Conservation (phyloP, 2,329 filamentous ascomycete species). For the Colletotrichum zoysiae region DNA sequence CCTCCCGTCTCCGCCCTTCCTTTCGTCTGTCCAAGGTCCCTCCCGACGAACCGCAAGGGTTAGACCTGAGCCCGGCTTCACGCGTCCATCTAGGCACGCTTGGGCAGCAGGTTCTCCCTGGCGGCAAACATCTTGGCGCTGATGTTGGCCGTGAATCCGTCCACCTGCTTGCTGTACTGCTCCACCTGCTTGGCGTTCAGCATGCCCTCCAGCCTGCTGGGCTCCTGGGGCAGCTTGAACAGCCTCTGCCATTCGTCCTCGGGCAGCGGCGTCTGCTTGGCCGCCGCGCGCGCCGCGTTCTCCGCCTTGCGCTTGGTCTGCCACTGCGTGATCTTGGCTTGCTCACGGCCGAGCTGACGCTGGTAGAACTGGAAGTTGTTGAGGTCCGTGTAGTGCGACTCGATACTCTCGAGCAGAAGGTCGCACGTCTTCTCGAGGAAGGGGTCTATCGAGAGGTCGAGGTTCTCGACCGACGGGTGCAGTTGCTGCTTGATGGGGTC, state of each 20-base stretch:
- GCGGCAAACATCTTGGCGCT: slow-evolving; percentile 99
- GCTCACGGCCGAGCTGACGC: slow-evolving; percentile 91
- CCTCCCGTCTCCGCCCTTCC: background rate
- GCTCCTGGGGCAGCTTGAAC: slow-evolving; percentile 97
- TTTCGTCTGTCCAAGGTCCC: slow-evolving; percentile 8
- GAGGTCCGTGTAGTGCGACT: slow-evolving; percentile 97
- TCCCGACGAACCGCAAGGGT: slow-evolving; percentile 3
- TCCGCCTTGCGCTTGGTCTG: slow-evolving; percentile 96
- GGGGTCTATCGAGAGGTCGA: slow-evolving; percentile 95
- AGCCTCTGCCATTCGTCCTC: slow-evolving; percentile 99
- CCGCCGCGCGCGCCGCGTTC: slow-evolving; percentile 85
- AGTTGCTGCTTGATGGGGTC: slow-evolving; percentile 75
- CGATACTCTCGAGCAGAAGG: slow-evolving; percentile 94
- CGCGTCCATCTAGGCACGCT: slow-evolving; percentile 51
- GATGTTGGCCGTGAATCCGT: slow-evolving; percentile 92
- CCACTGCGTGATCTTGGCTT: slow-evolving; percentile 96
- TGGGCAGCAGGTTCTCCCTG: slow-evolving; percentile 75
- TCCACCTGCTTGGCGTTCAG: slow-evolving; percentile 96
- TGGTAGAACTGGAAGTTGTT: slow-evolving; percentile 99
- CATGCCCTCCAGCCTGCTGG: slow-evolving; percentile 92
- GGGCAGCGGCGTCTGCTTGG: slow-evolving; percentile 89
- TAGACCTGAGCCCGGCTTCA: slow-evolving; percentile 12
- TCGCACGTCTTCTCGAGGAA: slow-evolving; percentile 99
- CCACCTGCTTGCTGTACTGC: slow-evolving; percentile 97
- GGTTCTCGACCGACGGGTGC: slow-evolving; percentile 87